These are phyloP conservation scores for Blepharisma stoltei DNA, from an alignment of 73 alveolate species.

Conservation along the genomic window DNA sequence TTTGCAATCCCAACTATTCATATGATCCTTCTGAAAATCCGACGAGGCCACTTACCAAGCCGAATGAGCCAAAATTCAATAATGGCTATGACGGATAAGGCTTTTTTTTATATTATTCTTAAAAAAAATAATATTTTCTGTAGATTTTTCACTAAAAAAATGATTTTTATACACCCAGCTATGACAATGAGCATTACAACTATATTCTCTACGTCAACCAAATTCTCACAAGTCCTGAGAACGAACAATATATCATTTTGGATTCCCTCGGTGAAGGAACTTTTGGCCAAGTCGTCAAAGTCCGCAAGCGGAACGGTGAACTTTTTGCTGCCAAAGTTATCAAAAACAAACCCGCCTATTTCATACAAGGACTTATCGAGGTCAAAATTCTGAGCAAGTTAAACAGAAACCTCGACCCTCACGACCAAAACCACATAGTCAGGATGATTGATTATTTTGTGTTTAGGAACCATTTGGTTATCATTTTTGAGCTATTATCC, in stretches of 20 bases:
- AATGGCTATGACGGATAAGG: no score
- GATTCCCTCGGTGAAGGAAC: constrained; percentile 64
- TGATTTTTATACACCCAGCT: no score
- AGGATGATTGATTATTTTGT: constrained; percentile 54
- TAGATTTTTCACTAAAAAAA: no score
- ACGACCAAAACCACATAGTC: constrained; percentile 43
- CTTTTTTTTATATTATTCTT: no score
- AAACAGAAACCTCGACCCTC: constrained; percentile 43
- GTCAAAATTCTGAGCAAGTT: constrained; percentile 46
- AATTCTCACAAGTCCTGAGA: constrained; percentile 48
- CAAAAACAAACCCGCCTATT: constrained; percentile 49
- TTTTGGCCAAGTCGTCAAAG: constrained; percentile 59
- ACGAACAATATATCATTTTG: constrained; percentile 34
- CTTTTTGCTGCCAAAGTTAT: constrained; percentile 59
- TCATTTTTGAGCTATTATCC: constrained; percentile 62
- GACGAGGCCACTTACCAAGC: constrained; percentile 30
- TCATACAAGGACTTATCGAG: constrained; percentile 57
- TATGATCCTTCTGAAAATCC: constrained; percentile 25
- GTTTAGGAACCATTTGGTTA: constrained; percentile 48
- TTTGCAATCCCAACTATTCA: constrained; percentile 1
- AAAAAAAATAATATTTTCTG: no score
- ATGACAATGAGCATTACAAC: constrained; percentile 50
- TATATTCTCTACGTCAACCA: constrained; percentile 48
- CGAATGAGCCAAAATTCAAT: constrained; percentile 41
- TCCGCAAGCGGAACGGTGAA: constrained; percentile 30